Conservation (phyloP, 441 rosid genomes). For the Adansonia grandidieri region DNA sequence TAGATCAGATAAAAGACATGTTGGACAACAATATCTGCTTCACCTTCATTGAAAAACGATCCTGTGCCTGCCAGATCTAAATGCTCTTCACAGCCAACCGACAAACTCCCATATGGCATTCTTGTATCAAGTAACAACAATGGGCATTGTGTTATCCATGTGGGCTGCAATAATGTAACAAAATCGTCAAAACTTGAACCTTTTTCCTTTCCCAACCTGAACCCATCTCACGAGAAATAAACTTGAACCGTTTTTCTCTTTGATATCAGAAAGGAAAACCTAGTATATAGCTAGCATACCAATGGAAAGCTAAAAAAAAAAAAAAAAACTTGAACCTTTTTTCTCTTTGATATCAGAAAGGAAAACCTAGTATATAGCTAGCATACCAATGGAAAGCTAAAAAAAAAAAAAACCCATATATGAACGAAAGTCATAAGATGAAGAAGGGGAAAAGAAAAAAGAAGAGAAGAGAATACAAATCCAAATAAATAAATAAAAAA, state of each 20-base stretch:
- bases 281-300: background rate
- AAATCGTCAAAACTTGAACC: constrained; percentile 7
- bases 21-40: constrained; percentile 89
- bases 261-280: background rate
- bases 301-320: background rate
- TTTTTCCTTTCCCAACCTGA: background rate
- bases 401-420: background rate
- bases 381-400: background rate
- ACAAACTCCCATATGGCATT: constrained; percentile 92
- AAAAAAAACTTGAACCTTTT: background rate
- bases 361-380: background rate
- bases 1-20: constrained; percentile 80
- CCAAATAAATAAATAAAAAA: background rate
- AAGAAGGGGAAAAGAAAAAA: background rate
- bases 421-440: background rate
- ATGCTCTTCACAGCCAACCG: constrained; percentile 90
- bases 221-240: too few species aligned
- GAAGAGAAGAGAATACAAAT: background rate
- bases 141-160: constrained; percentile 93
- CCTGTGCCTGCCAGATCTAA: constrained; percentile 98
- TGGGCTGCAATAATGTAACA: constrained; percentile 61
- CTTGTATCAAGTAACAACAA: constrained; percentile 95
- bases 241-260: background rate
- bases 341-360: background rate
- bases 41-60: constrained; percentile 95